Conservation (phyloP, 208 protist species). For the Cochliopodium minus region DNA sequence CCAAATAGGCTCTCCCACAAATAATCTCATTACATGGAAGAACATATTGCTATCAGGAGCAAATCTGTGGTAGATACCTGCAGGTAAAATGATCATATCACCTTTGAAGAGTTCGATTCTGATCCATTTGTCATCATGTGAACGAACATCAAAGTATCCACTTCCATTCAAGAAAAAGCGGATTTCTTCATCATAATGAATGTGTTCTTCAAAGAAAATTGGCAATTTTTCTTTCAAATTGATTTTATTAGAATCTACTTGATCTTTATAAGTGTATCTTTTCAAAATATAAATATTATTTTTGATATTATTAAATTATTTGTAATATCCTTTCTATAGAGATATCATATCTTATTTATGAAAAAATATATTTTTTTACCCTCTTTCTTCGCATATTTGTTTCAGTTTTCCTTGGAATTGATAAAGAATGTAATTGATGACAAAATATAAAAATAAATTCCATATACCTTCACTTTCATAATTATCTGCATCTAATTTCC, state of each 20-base stretch:
- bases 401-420: too few species aligned
- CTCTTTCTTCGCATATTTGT: background rate
- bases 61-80: conserved; percentile 68
- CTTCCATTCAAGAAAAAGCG: conserved; percentile 61
- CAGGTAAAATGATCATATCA: conserved; percentile 58
- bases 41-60: conserved; percentile 35
- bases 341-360: background rate
- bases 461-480: too few species aligned
- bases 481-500: background rate
- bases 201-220: conserved; percentile 72
- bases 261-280: too few species aligned
- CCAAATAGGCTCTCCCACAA: conserved; percentile 51
- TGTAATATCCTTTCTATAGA: too few species aligned
- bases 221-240: conserved; percentile 45
- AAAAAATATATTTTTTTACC: background rate
- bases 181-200: conserved; percentile 71
- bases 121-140: conserved; percentile 70
- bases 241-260: too few species aligned
- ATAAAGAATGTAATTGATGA: too few species aligned
- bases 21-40: conserved; percentile 48
- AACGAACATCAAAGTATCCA: conserved; percentile 67
- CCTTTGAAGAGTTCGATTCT: conserved; percentile 47
- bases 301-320: too few species aligned
- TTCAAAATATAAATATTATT: too few species aligned
- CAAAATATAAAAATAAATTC: too few species aligned